These are phyloP conservation scores for Pestalotiopsis sp. DNA, from an alignment of 2,329 filamentous ascomycete species.

Conservation along the genomic window DNA sequence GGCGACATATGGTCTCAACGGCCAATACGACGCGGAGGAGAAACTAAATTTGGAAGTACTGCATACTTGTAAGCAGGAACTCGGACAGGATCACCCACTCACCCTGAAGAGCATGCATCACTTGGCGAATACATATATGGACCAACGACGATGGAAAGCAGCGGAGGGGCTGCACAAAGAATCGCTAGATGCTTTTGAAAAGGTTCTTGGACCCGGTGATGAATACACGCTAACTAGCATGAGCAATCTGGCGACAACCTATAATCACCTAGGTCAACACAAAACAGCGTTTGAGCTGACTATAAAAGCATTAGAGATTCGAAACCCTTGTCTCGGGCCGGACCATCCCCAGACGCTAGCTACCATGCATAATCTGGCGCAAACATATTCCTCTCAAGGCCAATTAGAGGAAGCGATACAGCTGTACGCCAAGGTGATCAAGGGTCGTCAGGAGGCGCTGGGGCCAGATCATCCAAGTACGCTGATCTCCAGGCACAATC, in stretches of 20 bases:
- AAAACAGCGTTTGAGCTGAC: neutral
- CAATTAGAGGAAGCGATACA: neutral
- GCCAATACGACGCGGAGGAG: slow-evolving; percentile 9
- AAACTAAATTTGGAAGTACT: slow-evolving; percentile 7
- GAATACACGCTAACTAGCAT: neutral
- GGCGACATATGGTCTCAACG: neutral
- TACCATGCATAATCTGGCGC: no score
- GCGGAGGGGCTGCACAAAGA: neutral
- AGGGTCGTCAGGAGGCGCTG: neutral
- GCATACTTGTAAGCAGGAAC: neutral
- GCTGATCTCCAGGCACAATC: neutral
- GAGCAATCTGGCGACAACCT: neutral
- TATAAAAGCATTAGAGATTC: neutral
- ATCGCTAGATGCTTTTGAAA: neutral
- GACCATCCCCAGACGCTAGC: neutral
- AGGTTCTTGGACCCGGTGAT: neutral
- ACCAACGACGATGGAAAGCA: neutral
- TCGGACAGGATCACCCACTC: neutral
- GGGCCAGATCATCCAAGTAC: neutral
- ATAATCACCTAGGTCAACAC: neutral
- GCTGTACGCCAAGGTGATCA: neutral
- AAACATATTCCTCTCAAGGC: neutral
- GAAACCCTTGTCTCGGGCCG: neutral
- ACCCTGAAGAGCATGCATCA: neutral
- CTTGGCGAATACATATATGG: neutral